Evolutionary conservation across 805 yeast genomes (phyloP).

Genomic region (Saccharomycopsis amapae): DNA sequence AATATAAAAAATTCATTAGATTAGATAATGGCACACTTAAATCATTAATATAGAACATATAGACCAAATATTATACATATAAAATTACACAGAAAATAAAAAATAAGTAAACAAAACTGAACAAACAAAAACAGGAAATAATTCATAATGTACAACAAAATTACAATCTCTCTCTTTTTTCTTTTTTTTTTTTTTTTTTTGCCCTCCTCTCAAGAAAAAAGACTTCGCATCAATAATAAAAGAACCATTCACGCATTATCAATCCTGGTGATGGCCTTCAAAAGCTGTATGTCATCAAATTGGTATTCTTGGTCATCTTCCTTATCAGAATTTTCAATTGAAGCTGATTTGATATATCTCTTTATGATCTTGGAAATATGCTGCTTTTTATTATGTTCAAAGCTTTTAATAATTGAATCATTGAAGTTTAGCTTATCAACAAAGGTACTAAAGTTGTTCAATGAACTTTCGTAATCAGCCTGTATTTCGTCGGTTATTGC

Average conservation of each 20-base stretch:
- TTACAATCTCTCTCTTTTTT: no score
- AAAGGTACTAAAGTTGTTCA: constrained; percentile 9
- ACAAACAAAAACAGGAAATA: no score
- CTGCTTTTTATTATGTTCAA: constrained; percentile 22
- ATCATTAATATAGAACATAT: no score
- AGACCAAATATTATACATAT: no score
- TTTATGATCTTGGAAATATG: constrained; percentile 21
- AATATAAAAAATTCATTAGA: no score
- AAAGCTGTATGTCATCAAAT: constrained; percentile 29
- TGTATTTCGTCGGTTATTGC: background rate
- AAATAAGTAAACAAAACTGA: no score
- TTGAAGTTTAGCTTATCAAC: constrained; percentile 19
- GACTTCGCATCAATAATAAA: no score
- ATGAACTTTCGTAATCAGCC: constrained; percentile 3
- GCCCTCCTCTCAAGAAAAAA: no score
- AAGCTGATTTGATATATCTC: constrained; percentile 18
- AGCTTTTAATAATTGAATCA: constrained; percentile 16
- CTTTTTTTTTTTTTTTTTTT: no score
- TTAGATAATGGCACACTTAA: no score
- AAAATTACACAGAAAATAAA: no score
- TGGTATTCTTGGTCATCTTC: constrained; percentile 24
- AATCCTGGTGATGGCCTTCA: constrained; percentile 30
- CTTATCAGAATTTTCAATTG: constrained; percentile 1
- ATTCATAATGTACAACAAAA: no score
- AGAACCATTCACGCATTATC: constrained; percentile 16